Conservation (phyloP, 768 basidiomycete genomes). For the Suillus americanus region DNA sequence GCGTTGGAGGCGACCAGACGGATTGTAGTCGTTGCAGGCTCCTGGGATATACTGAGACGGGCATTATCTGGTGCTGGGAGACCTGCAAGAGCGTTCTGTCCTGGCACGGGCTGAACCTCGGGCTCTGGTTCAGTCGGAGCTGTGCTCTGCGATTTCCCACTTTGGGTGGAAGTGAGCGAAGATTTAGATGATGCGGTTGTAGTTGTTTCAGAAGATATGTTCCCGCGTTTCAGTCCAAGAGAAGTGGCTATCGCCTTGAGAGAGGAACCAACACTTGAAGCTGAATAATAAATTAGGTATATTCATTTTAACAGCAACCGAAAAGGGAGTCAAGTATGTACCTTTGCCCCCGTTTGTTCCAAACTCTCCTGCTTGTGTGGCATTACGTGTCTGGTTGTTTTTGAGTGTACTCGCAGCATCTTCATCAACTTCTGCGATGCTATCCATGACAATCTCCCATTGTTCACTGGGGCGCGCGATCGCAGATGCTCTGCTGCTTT, state of each 20-base stretch:
- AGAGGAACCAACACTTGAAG: slow-evolving; percentile 66
- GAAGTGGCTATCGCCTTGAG: slow-evolving; percentile 77
- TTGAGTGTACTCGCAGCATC: slow-evolving; percentile 23
- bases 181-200: slow-evolving; percentile 25
- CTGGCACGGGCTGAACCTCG: slow-evolving; percentile 53
- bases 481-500: slow-evolving; percentile 12
- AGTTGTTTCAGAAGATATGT: slow-evolving; percentile 10
- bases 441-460: slow-evolving; percentile 88
- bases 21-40: slow-evolving; percentile 46
- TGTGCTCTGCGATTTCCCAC: slow-evolving; percentile 28
- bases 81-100: slow-evolving; percentile 56
- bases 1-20: slow-evolving; percentile 40
- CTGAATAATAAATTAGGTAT: slow-evolving; percentile 32
- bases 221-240: slow-evolving; percentile 62
- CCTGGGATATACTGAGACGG: slow-evolving; percentile 57
- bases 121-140: slow-evolving; percentile 15
- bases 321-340: slow-evolving; percentile 30
- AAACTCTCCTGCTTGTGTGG: slow-evolving; percentile 60
- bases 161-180: slow-evolving; percentile 24
- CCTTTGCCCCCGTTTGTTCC: slow-evolving; percentile 69
- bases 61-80: slow-evolving; percentile 60
- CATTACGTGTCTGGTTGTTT: slow-evolving; percentile 45
- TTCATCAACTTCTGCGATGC: slow-evolving; percentile 69
- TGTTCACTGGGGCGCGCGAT: slow-evolving; percentile 69
- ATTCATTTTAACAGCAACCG: background rate